A percentile compares a stretch with the other conserved stretches of the same genome.
Conservation (phyloP, 1,284 basidiomycete species). For the Cutaneotrichosporon sp. region DNA sequence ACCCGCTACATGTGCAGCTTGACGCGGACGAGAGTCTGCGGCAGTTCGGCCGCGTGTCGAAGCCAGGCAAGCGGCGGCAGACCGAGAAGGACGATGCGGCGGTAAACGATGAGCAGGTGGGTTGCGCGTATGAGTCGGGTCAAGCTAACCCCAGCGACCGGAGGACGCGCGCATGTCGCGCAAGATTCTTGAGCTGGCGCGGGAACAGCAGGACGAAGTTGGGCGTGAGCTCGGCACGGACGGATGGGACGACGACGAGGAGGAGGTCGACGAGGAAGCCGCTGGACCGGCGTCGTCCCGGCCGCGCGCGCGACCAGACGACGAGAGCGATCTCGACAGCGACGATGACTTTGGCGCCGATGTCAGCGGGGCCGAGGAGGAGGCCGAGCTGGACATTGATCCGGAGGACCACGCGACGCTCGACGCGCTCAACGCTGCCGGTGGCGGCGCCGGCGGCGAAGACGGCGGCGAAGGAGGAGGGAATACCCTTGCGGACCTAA, state of each 20-base stretch:
- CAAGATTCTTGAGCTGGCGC: constrained; percentile 86
- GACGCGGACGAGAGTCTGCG: constrained; percentile 65
- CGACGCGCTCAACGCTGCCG: constrained; percentile 59
- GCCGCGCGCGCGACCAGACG: constrained; percentile 18
- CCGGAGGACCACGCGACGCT: constrained; percentile 76
- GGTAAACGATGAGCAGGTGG: constrained; percentile 53
- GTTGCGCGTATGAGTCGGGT: constrained; percentile 14
- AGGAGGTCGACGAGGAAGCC: constrained; percentile 36
- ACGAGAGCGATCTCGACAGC: constrained; percentile 46
- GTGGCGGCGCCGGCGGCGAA: constrained; percentile 14
- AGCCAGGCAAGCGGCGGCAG: constrained; percentile 60
- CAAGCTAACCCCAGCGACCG: constrained; percentile 53
- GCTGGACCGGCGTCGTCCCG: constrained; percentile 9
- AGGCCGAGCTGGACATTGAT: constrained; percentile 68
- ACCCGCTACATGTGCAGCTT: constrained; percentile 76
- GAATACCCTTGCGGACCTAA: constrained; percentile 87
- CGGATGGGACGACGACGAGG: constrained; percentile 47
- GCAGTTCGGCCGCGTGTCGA: constrained; percentile 69
- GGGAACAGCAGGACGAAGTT: constrained; percentile 88
- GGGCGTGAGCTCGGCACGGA: constrained; percentile 54
- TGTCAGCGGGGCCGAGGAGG: constrained; percentile 50
- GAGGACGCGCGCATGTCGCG: constrained; percentile 80
- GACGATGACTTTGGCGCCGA: constrained; percentile 43
- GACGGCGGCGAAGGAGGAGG: constrained; percentile 52
- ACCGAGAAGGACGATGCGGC: constrained; percentile 52